Evolutionary conservation across 768 basidiomycete genomes (phyloP).

Genomic region (Pleurotus tuber-regium): DNA sequence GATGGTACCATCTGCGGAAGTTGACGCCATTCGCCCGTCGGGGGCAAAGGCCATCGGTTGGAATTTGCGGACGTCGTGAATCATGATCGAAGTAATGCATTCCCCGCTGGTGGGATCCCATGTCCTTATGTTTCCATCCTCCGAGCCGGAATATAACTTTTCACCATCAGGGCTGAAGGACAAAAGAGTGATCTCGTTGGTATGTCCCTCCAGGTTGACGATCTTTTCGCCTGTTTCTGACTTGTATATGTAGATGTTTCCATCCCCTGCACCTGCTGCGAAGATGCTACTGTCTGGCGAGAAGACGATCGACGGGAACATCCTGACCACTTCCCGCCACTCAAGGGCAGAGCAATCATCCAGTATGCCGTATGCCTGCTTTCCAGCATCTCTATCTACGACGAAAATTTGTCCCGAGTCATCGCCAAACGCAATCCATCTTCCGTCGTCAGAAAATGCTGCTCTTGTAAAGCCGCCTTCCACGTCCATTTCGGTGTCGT

Average conservation of each 20-base stretch:
- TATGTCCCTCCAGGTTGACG: conserved; percentile 7
- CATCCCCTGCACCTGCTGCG: conserved; percentile 3
- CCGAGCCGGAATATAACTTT: conserved; percentile 2
- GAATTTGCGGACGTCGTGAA: neutral
- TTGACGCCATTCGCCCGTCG: conserved; percentile 2
- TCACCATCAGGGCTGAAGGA: conserved; percentile 9
- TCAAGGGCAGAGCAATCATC: neutral
- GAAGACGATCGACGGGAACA: conserved; percentile 8
- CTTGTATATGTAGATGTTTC: neutral
- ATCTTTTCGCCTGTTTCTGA: neutral
- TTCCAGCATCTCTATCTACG: neutral
- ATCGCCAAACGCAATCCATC: conserved; percentile 3
- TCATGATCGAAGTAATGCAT: neutral
- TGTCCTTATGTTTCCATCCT: conserved; percentile 3
- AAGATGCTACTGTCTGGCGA: conserved; percentile 1
- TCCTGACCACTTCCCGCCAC: conserved; percentile 2
- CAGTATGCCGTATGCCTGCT: neutral
- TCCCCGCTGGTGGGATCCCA: neutral
- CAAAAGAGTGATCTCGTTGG: conserved; percentile 1
- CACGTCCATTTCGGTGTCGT: neutral
- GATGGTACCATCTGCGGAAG: conserved; percentile 5
- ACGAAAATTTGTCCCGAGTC: neutral
- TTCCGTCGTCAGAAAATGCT: conserved; percentile 2
- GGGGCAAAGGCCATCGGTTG: conserved; percentile 9
- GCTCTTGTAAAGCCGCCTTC: neutral